Evolutionary conservation across 2,329 filamentous ascomycete genomes (phyloP), one percentile per base, ranked within the genome.

Genomic region (Daldinia sp.): DNA sequence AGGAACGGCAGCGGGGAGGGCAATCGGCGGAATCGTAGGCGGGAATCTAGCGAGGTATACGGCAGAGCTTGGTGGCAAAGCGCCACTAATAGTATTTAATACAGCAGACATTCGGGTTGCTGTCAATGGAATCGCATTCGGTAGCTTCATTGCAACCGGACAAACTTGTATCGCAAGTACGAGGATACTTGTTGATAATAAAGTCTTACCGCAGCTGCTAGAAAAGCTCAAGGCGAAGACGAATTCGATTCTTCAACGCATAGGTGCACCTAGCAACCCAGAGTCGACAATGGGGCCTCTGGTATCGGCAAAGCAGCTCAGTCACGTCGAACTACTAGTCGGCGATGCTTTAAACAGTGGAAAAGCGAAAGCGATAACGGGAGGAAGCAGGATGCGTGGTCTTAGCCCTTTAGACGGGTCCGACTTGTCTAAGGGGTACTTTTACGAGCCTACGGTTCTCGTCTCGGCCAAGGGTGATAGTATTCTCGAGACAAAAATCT

Each of bases 371-470:
- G 75, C 74, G 1, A 55, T 81, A 0, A 75, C 69, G 9, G 82
- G 87, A 4, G 86, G 85, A 0, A 68, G 77, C 29, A 77, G 83
- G 21, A 79, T 88, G 74, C 74, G 63, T 3, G 81, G 82, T 1
- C 68, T 30, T 1, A 87, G 85, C 15, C 19, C 70, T 0, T 75
- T 88, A 0, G 84, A 88, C 63, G 79, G 76, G 0, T 80, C 76
- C 1, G 81, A 86, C 49, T 81, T 88, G 25, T 76, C 77, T 0
- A 81, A 81, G 76, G 81, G 85, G 1, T 93, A 93, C 76, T 97
- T 92, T 80, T 96, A 88, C 77, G 84, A 90, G 51, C 92, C 92
- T 0, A 96, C 93, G 0, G 85, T 97, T 1, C 83, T 97, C 23
- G 72, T 74, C 0, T 77, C 82, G 72, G 78, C 74, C 77, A 13